These are phyloP conservation scores for Mucor sp. DNA, from an alignment of 371 early-diverging fungal species.

Conservation along the genomic window DNA sequence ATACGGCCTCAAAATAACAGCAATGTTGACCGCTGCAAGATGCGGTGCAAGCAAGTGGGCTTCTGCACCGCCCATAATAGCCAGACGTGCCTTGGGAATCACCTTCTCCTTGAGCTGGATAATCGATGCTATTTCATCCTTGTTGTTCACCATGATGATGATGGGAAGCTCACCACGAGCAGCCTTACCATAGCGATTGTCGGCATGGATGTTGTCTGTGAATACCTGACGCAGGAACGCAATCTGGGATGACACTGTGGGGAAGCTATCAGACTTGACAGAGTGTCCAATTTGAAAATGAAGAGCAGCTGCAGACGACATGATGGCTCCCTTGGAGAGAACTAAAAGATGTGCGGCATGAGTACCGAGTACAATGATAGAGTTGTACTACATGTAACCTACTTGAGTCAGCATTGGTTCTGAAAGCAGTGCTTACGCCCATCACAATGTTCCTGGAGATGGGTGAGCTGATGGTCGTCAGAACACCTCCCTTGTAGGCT, in stretches of 20 bases:
- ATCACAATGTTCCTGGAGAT: slow-evolving; percentile 39
- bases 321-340: slow-evolving; percentile 26
- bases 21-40: slow-evolving; percentile 59
- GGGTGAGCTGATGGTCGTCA: slow-evolving; percentile 59
- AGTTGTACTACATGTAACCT: neutral
- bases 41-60: slow-evolving; percentile 67
- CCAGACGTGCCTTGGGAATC: slow-evolving; percentile 39
- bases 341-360: neutral
- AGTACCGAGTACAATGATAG: neutral
- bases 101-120: slow-evolving; percentile 58
- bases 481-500: slow-evolving; percentile 66
- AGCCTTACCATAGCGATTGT: slow-evolving; percentile 44
- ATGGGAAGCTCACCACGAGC: slow-evolving; percentile 67
- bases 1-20: slow-evolving; percentile 67
- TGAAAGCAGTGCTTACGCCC: slow-evolving; percentile 34
- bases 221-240: slow-evolving; percentile 56
- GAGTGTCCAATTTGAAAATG: slow-evolving; percentile 60
- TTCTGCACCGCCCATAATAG: slow-evolving; percentile 71
- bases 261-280: slow-evolving; percentile 46
- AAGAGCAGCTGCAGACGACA: slow-evolving; percentile 57
- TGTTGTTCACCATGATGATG: slow-evolving; percentile 60
- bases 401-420: slow-evolving; percentile 11
- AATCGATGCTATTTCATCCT: slow-evolving; percentile 74
- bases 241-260: slow-evolving; percentile 70
- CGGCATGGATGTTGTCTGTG: slow-evolving; percentile 20